These are phyloP conservation scores for Penicillium glabrum DNA, from an alignment of 2,329 filamentous ascomycete species.

Conservation along the genomic window DNA sequence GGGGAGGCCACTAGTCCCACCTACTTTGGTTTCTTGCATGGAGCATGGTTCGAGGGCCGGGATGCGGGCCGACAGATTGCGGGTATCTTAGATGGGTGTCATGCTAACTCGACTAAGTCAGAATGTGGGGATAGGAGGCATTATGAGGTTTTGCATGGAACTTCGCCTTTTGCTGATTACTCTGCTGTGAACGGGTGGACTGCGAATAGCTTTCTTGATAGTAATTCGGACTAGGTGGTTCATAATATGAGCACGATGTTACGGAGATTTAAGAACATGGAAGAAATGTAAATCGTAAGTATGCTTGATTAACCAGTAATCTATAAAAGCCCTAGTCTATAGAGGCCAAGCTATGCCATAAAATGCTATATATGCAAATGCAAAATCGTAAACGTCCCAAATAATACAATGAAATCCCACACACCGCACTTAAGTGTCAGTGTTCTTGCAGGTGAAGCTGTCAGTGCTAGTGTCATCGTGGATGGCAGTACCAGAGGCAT, in stretches of 20 bases:
- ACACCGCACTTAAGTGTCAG: conserved; percentile 10
- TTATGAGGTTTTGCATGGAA: conserved; percentile 31
- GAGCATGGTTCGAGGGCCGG: conserved; percentile 59
- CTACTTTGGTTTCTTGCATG: conserved; percentile 67
- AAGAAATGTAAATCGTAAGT: not conserved
- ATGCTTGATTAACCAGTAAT: conserved; percentile 16
- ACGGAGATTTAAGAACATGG: too few species aligned
- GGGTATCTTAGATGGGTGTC: conserved; percentile 23
- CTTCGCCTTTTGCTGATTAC: conserved; percentile 30
- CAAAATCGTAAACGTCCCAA: conserved; percentile 4
- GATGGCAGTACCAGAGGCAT: conserved; percentile 26
- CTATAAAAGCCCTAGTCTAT: conserved; percentile 10
- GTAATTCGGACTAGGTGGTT: conserved; percentile 16
- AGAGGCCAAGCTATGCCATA: conserved; percentile 10
- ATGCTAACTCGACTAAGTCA: conserved; percentile 11
- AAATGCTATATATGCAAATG: conserved; percentile 14
- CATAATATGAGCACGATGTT: too few species aligned
- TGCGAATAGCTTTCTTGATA: conserved; percentile 27
- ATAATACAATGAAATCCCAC: not conserved
- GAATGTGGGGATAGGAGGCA: conserved; percentile 25
- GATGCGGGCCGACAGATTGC: conserved; percentile 45
- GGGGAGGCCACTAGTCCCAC: conserved; percentile 63
- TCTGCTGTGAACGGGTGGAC: conserved; percentile 31
- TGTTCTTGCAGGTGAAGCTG: conserved; percentile 42
- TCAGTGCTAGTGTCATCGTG: conserved; percentile 26